Conservation (phyloP, 2,329 filamentous ascomycete species). For the Fusarium foetens region DNA sequence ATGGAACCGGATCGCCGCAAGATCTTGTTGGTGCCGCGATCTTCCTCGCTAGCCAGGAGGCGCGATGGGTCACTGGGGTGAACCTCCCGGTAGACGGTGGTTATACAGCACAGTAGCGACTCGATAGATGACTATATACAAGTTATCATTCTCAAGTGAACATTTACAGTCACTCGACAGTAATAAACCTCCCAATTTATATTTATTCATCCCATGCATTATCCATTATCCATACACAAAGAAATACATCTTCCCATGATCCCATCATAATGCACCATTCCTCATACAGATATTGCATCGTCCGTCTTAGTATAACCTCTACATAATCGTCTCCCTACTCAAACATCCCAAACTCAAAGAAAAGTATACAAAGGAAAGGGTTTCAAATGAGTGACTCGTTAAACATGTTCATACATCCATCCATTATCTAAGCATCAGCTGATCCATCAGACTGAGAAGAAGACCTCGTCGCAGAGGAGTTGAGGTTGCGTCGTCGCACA, state of each 20-base stretch:
- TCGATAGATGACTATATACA: too few relatives aligned
- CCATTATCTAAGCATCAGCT: conserved; percentile 18
- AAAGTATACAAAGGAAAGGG: conserved; percentile 7
- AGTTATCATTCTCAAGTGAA: background rate
- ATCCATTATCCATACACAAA: background rate
- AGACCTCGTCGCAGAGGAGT: conserved; percentile 30
- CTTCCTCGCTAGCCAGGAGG: conserved; percentile 52
- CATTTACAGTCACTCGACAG: fast-evolving
- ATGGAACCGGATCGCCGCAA: conserved; percentile 43
- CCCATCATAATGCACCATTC: background rate
- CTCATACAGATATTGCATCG: conserved; percentile 37
- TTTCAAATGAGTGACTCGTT: conserved; percentile 25
- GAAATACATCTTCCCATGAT: background rate
- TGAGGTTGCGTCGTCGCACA: conserved; percentile 31
- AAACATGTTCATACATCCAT: conserved; percentile 1
- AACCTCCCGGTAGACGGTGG: conserved; percentile 55
- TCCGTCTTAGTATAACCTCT: conserved; percentile 26
- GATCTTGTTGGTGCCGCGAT: conserved; percentile 49
- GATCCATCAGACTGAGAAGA: conserved; percentile 37
- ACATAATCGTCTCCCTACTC: conserved; percentile 25
- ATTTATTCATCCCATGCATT: conserved; percentile 5
- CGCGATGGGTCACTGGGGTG: conserved; percentile 55
- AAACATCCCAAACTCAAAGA: conserved; percentile 9
- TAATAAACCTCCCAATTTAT: background rate
- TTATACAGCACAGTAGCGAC: conserved; percentile 46